These are phyloP conservation scores for Lachnellula cervina DNA, from an alignment of 2,329 filamentous ascomycete genomes.

Conservation along the genomic window DNA sequence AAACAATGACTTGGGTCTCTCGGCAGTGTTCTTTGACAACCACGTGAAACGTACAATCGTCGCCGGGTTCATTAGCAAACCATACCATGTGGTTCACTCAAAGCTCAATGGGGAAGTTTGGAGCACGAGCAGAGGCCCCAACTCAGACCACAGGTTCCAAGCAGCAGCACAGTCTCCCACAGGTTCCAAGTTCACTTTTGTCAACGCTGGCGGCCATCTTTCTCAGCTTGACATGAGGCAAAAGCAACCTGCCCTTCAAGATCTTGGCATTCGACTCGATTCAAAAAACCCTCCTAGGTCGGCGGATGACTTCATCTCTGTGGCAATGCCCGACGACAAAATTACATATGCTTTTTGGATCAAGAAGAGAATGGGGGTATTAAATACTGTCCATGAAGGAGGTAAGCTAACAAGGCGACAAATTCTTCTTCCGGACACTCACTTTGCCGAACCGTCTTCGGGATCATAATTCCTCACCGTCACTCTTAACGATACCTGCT, in stretches of 20 bases:
- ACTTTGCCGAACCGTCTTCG: neutral
- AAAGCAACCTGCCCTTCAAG: neutral
- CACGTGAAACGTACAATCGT: neutral
- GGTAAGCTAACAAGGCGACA: neutral
- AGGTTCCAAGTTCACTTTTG: neutral
- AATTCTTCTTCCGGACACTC: neutral
- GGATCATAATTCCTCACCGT: neutral
- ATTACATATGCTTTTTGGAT: neutral
- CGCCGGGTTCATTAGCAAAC: neutral
- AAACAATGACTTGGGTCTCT: neutral
- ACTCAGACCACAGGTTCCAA: neutral
- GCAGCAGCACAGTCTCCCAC: neutral
- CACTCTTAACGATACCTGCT: neutral
- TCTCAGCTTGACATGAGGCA: neutral
- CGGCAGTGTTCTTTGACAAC: neutral
- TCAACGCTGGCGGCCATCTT: neutral
- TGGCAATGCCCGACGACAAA: neutral
- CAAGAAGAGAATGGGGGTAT: neutral
- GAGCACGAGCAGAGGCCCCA: neutral
- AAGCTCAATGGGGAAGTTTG: neutral
- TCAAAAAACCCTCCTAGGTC: neutral
- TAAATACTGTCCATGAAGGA: neutral
- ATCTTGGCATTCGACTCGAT: neutral
- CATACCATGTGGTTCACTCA: neutral
- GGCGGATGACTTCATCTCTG: neutral